A percentile compares a stretch with the other conserved stretches of the same genome.
phyloP scores from a whole-genome alignment of 2,329 filamentous ascomycete species.

The Fusarium praegraminearum region DNA sequence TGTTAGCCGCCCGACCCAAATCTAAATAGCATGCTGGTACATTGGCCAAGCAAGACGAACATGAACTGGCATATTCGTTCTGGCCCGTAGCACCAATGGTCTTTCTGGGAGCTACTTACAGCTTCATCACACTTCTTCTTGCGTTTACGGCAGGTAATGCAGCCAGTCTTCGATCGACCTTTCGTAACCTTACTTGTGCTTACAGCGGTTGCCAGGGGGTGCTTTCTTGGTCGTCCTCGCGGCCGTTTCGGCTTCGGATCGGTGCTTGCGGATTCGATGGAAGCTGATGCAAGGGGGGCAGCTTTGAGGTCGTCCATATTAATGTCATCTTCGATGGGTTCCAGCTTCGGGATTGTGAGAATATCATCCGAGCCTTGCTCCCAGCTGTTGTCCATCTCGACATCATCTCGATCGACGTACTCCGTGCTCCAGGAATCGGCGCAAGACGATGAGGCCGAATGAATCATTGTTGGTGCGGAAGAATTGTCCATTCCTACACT shows the following conservation, averaged over 20 bases:
- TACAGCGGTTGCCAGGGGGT: slow-evolving; percentile 71
- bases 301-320: slow-evolving; percentile 65
- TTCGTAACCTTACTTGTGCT: slow-evolving; percentile 79
- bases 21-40: neutral
- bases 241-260: slow-evolving; percentile 69
- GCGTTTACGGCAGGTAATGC: slow-evolving; percentile 74
- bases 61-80: neutral
- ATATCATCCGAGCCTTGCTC: slow-evolving; percentile 61
- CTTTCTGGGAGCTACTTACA: slow-evolving; percentile 15
- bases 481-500: slow-evolving; percentile 64
- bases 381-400: slow-evolving; percentile 60
- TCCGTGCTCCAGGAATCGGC: slow-evolving; percentile 59
- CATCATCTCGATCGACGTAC: slow-evolving; percentile 55
- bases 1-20: slow-evolving; percentile 10
- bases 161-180: slow-evolving; percentile 77
- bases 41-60: neutral
- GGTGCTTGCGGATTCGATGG: slow-evolving; percentile 38
- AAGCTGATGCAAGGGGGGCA: slow-evolving; percentile 48
- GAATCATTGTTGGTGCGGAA: slow-evolving; percentile 57
- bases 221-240: slow-evolving; percentile 85
- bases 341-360: slow-evolving; percentile 65
- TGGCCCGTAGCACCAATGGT: neutral
- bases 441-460: slow-evolving; percentile 62
- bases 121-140: slow-evolving; percentile 81
- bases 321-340: slow-evolving; percentile 68